A percentile compares a stretch with the other conserved stretches of the same genome.
phyloP scores from a whole-genome alignment of 345 rosid genomes.

The Eutrema heterophyllum region DNA sequence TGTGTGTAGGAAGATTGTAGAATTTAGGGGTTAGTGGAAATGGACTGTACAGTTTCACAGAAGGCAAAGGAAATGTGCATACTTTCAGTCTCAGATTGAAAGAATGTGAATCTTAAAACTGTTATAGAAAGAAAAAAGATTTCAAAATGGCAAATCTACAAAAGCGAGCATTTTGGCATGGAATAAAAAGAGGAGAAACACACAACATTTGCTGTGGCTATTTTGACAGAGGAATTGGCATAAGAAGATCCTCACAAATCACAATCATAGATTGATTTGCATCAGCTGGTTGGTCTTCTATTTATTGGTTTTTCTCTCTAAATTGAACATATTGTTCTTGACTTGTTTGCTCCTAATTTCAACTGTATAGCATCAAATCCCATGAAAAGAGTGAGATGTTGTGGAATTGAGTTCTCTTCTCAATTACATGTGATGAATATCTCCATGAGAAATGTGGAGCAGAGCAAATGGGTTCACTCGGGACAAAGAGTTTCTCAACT shows the following conservation, averaged over 20 bases:
- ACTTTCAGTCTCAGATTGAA: constrained; percentile 6
- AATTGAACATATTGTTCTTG: background rate
- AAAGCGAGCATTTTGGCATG: background rate
- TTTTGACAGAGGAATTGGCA: background rate
- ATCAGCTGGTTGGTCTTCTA: background rate
- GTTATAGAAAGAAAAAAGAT: background rate
- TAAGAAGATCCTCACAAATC: background rate
- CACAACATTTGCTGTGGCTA: background rate
- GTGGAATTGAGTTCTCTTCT: no score
- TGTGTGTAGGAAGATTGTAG: constrained; percentile 21
- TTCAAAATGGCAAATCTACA: background rate
- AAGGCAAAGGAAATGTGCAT: constrained; percentile 11
- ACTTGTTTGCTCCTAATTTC: background rate
- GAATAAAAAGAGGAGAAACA: background rate
- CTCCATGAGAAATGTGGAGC: background rate
- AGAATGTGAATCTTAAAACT: constrained; percentile 11
- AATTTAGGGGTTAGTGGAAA: constrained; percentile 10
- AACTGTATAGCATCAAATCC: background rate
- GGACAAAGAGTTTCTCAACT: background rate
- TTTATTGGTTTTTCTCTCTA: background rate
- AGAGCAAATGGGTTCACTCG: background rate
- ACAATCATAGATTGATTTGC: background rate
- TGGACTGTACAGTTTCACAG: constrained; percentile 17
- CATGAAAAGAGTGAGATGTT: background rate
- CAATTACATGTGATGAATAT: no score